Evolutionary conservation across 768 basidiomycete species (phyloP), one percentile per base, ranked within the genome.

Genomic region (Russula emetica): DNA sequence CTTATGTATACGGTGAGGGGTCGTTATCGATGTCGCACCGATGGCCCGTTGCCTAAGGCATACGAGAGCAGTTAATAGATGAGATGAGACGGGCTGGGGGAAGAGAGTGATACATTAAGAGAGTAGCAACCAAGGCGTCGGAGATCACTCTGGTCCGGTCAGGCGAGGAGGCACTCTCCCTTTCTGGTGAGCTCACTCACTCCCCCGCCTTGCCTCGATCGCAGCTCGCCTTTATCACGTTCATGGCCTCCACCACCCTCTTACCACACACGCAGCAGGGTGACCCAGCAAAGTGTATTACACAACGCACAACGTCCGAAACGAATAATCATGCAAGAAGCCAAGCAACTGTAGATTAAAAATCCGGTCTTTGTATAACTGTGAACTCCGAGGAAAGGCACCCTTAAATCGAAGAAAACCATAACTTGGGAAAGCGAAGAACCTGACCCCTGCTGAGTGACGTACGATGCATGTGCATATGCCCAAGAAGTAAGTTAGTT

Each of bases 11-110:
- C 82, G 82, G 78, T 76, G 77, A 70, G 67, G 79, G 78, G 59
- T 80, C 77, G 78, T 80, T 81, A 82, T 85, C 82, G 80, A 80
- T 78, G 73, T 69, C 72, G 69, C 66, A 65, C 60, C 69, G 70
- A 64, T 73, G 74, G 75, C 76, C 74, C 79, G 80, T 80, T 75
- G 66, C 67, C 66, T 68, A 71, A 74, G 71, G 38, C 53, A 56
- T 44, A 58, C 34, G 50, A 63, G 62, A 47, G 55, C 8, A 52
- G 32, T 30, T 65, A 56, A 61, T 57, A 52, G 47, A 56, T 56
- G 61, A 51, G 60, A 56, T 57, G 52, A 59, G 42, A 44, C 42
- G 28, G n/a, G 58, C 42, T 30, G 38, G 54, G 9, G 40, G 54
- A 53, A 7, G 51, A 56, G 64, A 58, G 61, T 38, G 50, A 66